Evolutionary conservation across 768 basidiomycete species (phyloP).

Genomic region (Phlebiopsis gigantea): DNA sequence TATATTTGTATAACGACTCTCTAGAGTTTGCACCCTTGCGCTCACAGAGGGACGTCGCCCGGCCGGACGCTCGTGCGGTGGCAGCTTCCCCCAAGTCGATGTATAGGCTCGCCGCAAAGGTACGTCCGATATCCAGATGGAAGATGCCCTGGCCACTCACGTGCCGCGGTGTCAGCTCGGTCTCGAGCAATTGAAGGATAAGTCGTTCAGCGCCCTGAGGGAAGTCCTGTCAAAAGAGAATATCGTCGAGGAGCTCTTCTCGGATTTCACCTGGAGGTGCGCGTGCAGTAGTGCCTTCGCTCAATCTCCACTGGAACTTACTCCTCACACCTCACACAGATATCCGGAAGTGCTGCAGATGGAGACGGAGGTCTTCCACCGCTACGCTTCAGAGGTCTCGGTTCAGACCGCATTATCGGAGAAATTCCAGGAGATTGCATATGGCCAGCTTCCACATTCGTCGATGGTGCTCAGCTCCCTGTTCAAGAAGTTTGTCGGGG

Average conservation of each 20-base stretch:
- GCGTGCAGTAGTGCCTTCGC: neutral
- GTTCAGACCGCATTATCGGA: slow-evolving; percentile 6
- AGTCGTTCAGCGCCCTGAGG: slow-evolving; percentile 2
- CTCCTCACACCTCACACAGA: neutral
- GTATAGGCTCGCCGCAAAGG: slow-evolving; percentile 15
- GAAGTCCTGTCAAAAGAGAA: slow-evolving; percentile 9
- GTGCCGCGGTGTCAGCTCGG: slow-evolving; percentile 6
- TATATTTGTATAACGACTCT: slow-evolving; percentile 13
- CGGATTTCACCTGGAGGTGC: slow-evolving; percentile 15
- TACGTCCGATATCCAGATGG: neutral
- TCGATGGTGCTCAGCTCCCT: slow-evolving; percentile 7
- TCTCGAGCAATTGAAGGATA: slow-evolving; percentile 6
- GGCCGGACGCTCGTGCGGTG: neutral
- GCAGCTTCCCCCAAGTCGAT: slow-evolving; percentile 13
- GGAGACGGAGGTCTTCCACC: slow-evolving; percentile 15
- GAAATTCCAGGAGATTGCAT: slow-evolving; percentile 13
- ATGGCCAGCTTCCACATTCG: slow-evolving; percentile 11
- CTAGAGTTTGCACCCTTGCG: slow-evolving; percentile 10
- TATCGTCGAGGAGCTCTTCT: slow-evolving; percentile 15
- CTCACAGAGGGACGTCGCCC: neutral
- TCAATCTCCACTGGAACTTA: neutral
- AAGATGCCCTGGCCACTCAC: neutral
- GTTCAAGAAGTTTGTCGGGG: slow-evolving; percentile 8
- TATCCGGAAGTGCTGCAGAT: slow-evolving; percentile 12
- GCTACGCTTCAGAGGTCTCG: slow-evolving; percentile 1